A percentile compares a stretch with the other conserved stretches of the same genome.
These are phyloP conservation scores for Spergularia marina DNA, from an alignment of 148 eudicot genomes.

Conservation along the genomic window DNA sequence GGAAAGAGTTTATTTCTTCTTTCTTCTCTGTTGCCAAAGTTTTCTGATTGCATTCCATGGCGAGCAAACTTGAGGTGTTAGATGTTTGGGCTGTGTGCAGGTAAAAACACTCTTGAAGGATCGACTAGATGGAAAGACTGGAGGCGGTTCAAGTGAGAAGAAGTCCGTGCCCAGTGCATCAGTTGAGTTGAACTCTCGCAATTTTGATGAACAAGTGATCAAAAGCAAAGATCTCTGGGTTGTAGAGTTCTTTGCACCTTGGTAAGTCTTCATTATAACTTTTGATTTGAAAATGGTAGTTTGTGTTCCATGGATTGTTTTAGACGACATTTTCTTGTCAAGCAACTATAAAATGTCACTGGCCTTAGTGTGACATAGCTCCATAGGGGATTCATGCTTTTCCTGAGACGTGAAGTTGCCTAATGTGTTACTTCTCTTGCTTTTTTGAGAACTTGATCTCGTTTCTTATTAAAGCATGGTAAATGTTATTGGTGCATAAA, in stretches of 20 bases:
- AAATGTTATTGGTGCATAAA: background rate
- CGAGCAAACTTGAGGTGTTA: background rate
- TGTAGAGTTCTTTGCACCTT: slow-evolving; percentile 98
- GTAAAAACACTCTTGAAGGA: slow-evolving; percentile 82
- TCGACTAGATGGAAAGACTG: slow-evolving; percentile 66
- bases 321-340: background rate
- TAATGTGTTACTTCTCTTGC: background rate
- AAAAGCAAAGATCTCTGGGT: slow-evolving; percentile 95
- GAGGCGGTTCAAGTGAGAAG: slow-evolving; percentile 78
- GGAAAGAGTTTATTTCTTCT: background rate
- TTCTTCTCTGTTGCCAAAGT: background rate
- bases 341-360: background rate
- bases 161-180: slow-evolving; percentile 85
- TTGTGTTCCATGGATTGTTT: too few relatives aligned
- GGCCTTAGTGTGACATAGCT: background rate
- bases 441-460: background rate
- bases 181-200: slow-evolving; percentile 72
- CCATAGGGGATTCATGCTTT: background rate
- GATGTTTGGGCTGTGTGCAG: slow-evolving; percentile 40
- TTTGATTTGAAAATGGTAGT: background rate
- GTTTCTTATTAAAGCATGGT: background rate
- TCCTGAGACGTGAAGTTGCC: background rate
- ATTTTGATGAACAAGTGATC: slow-evolving; percentile 81
- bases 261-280: slow-evolving; percentile 44
- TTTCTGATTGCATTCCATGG: background rate